Percentiles rank a stretch among this genome's conserved stretches.
These are phyloP conservation scores for Taphrina confusa DNA, from an alignment of 1,139 yeast genomes.

Conservation along the genomic window DNA sequence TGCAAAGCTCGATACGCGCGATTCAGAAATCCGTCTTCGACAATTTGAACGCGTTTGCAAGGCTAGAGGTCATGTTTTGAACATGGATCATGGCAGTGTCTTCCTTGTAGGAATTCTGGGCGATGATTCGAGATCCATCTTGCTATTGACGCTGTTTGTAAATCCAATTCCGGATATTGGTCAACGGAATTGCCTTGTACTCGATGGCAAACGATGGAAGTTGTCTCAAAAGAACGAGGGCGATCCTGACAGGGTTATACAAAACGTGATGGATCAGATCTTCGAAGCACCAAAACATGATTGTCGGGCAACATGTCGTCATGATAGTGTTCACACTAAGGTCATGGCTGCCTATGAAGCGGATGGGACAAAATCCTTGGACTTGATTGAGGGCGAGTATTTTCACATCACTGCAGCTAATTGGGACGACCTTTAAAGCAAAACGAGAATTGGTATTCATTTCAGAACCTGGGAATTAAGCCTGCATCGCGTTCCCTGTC, in stretches of 20 bases:
- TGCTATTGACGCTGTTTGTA: background rate
- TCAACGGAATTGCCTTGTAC: background rate
- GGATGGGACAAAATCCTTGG: background rate
- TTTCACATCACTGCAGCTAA: background rate
- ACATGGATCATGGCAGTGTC: background rate
- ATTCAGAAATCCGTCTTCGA: background rate
- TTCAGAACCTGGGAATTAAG: background rate
- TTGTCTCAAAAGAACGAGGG: background rate
- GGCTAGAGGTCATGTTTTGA: background rate
- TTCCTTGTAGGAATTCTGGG: constrained; percentile 8
- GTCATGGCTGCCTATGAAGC: constrained; percentile 13
- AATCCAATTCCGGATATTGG: background rate
- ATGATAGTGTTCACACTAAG: background rate
- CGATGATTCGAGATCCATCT: constrained; percentile 3
- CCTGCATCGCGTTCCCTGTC: background rate
- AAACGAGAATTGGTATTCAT: background rate
- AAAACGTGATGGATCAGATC: background rate
- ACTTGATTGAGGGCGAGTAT: background rate
- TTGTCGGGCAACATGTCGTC: background rate
- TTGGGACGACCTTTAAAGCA: background rate
- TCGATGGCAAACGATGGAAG: constrained; percentile 12
- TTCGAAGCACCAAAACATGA: background rate
- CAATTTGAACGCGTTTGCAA: background rate
- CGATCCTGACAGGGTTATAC: background rate
- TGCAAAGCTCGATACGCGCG: background rate